Conservation (phyloP, 257 asterid genomes). For the Mitragyna speciosa region DNA sequence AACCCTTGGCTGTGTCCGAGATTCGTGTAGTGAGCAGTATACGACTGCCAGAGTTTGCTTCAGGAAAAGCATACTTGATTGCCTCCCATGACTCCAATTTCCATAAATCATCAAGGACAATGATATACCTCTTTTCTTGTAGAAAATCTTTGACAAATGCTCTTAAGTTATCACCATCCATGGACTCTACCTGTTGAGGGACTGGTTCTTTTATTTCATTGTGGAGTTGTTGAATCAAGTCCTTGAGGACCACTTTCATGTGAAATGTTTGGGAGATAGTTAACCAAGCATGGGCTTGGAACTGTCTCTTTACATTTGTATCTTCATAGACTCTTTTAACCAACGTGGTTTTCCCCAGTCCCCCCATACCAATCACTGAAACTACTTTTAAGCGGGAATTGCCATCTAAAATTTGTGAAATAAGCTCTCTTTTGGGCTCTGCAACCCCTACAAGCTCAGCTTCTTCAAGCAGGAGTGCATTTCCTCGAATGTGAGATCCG, state of each 20-base stretch:
- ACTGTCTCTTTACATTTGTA: slow-evolving; percentile 23
- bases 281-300: slow-evolving; percentile 36
- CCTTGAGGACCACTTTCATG: slow-evolving; percentile 25
- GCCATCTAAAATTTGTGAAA: slow-evolving; percentile 16
- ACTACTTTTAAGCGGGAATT: slow-evolving; percentile 25
- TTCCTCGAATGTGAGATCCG: slow-evolving; percentile 26
- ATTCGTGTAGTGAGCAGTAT: slow-evolving; percentile 31
- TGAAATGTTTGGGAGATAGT: slow-evolving; percentile 32
- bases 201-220: slow-evolving; percentile 18
- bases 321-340: slow-evolving; percentile 39
- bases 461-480: slow-evolving; percentile 31
- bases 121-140: slow-evolving; percentile 19
- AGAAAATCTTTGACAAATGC: slow-evolving; percentile 21
- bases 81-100: slow-evolving; percentile 32
- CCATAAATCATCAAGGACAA: slow-evolving; percentile 41
- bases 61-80: slow-evolving; percentile 28
- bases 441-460: slow-evolving; percentile 38
- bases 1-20: neutral
- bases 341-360: slow-evolving; percentile 42
- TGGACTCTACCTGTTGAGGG: slow-evolving; percentile 17
- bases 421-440: slow-evolving; percentile 27
- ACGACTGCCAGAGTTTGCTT: slow-evolving; percentile 26
- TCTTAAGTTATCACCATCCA: slow-evolving; percentile 15
- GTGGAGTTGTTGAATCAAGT: slow-evolving; percentile 26
- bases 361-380: slow-evolving; percentile 41